phyloP scores from a whole-genome alignment of 805 yeast species.

The Kodamaea kakaduensis region DNA sequence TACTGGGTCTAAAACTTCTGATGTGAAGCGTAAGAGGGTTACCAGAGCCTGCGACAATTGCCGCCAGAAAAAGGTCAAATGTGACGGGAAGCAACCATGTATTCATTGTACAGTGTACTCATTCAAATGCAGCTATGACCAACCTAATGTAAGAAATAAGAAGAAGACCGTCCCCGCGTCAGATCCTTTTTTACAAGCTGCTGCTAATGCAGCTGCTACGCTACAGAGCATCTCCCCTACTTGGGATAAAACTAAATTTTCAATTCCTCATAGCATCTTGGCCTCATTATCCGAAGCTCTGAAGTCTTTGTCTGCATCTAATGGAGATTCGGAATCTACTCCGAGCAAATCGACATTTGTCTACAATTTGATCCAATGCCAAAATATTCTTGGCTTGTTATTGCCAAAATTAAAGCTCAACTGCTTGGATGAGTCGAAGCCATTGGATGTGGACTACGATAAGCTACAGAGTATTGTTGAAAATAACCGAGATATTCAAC shows the following conservation, averaged over 20 bases:
- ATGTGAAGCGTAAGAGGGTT: constrained; percentile 56
- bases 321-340: constrained; percentile 1
- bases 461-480: constrained; percentile 28
- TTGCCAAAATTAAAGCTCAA: constrained; percentile 35
- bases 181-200: constrained; percentile 14
- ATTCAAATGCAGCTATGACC: constrained; percentile 79
- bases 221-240: constrained; percentile 15
- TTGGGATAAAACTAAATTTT: constrained; percentile 3
- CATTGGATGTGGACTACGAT: constrained; percentile 28
- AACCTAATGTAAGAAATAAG: constrained; percentile 60
- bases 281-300: constrained; percentile 5
- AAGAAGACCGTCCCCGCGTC: constrained; percentile 26
- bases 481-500: constrained; percentile 21
- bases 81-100: constrained; percentile 79
- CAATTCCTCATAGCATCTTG: constrained; percentile 6
- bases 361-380: constrained; percentile 26
- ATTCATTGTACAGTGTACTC: constrained; percentile 83
- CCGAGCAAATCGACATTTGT: constrained; percentile 9
- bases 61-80: constrained; percentile 70
- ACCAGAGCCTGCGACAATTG: constrained; percentile 76
- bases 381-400: constrained; percentile 31
- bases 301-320: not conserved
- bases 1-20: constrained; percentile 1
- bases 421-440: constrained; percentile 27
- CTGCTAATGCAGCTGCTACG: constrained; percentile 15